Base-by-base conservation (phyloP, 2,329 filamentous ascomycete species). In the Aspergillus awamori region DNA sequence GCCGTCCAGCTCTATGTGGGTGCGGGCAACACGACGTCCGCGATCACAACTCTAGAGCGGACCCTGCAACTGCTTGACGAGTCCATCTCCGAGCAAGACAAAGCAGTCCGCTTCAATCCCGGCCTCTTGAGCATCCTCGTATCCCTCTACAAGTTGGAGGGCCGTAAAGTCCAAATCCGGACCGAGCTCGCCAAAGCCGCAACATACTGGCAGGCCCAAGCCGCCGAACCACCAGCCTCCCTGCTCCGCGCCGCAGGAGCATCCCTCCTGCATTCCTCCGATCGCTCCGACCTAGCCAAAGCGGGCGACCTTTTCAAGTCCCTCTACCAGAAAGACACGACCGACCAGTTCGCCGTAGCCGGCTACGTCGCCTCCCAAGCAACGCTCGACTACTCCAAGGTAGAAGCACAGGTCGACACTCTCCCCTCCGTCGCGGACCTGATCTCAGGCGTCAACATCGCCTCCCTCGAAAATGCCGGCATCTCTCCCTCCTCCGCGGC, bases 291-390 rank as follows among this genome's bases (percentile, higher is more conserved):
- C 66, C 80, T 92, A 26, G 76, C 83, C 13, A 81, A 87, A 0
- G 93, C 95, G 0, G 87, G 87, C 3, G 85, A 90, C n/a, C 89
- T 95, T 7, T 98, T 98, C 76, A 83, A 86, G 55, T 84, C 84
- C 52, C 83, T 98, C 11, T 85, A 89, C 65, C 78, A 85, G 2
- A 82, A 87, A 61, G 84, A 92, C n/a, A 81, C 72, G 2, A 69
- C 80, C 41, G 91, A 96, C 68, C 84, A 83, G 33, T 83, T 89
- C 58, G 88, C 91, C 1, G 85, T 87, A 15, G 93, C 93, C 8
- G 95, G 95, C 1, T 86, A 95, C n/a, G 86, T 98, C 7, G 95
- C 95, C 3, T 89, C 93, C 8, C 87, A 91, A 68, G 89, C 91
- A 28, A 86, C 86, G 2, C 68, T 74, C 15, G 74, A 78, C 58